phyloP scores from a whole-genome alignment of 352 stramenopile species.

The Phytophthora fragariae region DNA sequence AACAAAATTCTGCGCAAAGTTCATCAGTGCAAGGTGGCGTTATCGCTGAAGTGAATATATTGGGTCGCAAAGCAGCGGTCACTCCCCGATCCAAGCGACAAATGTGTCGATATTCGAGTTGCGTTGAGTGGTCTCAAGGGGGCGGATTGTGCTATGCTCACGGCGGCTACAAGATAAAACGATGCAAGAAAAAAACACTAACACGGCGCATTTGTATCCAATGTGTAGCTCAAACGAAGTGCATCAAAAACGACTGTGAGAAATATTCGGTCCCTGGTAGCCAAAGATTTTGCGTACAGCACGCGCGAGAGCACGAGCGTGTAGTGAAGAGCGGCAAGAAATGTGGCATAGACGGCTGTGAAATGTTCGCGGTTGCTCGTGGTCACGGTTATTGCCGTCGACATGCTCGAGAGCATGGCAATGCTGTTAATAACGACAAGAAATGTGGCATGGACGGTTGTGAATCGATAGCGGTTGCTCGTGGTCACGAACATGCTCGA shows the following conservation, averaged over 20 bases:
- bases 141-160: constrained; percentile 19
- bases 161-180: constrained; percentile 17
- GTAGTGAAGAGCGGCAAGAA: background rate
- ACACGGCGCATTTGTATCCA: constrained; percentile 9
- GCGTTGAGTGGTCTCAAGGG: background rate
- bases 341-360: background rate
- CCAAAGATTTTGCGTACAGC: background rate
- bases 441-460: background rate
- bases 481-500: background rate
- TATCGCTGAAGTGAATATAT: background rate
- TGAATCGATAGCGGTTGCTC: background rate
- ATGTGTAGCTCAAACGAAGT: constrained; percentile 5
- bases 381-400: background rate
- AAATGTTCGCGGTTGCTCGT: background rate
- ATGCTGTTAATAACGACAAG: background rate
- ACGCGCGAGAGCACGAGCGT: background rate
- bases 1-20: background rate
- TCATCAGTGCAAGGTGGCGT: background rate
- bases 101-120: constrained; percentile 10
- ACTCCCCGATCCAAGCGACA: background rate
- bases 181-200: constrained; percentile 7
- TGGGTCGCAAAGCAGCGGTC: background rate
- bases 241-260: constrained; percentile 4
- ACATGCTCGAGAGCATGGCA: background rate
- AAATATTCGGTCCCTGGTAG: background rate